These are phyloP conservation scores for Skeletonema tropicum DNA, from an alignment of 108 stramenopile species.

Conservation along the genomic window DNA sequence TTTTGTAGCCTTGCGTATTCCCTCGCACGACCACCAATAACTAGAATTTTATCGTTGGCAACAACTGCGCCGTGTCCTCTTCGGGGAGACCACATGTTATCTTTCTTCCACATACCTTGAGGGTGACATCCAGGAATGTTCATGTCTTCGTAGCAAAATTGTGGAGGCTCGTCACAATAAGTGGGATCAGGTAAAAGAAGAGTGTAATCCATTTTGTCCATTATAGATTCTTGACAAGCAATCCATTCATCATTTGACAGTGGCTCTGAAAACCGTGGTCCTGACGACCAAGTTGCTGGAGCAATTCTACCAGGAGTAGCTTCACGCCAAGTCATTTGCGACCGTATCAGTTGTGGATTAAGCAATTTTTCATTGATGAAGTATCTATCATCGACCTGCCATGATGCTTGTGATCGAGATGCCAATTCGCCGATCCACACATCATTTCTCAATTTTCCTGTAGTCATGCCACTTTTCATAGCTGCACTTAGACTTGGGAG, in stretches of 20 bases:
- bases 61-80: conserved; percentile 61
- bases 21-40: conserved; percentile 79
- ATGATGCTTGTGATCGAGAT: conserved; percentile 30
- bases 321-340: conserved; percentile 46
- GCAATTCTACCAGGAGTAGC: conserved; percentile 42
- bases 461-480: conserved; percentile 13
- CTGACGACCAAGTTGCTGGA: conserved; percentile 46
- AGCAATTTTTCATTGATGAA: conserved; percentile 13
- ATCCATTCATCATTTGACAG: conserved; percentile 80
- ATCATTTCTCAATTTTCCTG: conserved; percentile 56
- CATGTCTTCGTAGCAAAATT: conserved; percentile 33
- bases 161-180: conserved; percentile 34
- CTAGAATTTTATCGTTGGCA: conserved; percentile 54
- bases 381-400: conserved; percentile 45
- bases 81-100: conserved; percentile 84
- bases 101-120: conserved; percentile 52
- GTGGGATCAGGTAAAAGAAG: conserved; percentile 24
- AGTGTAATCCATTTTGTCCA: conserved; percentile 27
- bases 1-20: conserved; percentile 58
- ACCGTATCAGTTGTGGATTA: conserved; percentile 38
- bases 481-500: conserved; percentile 25
- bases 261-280: conserved; percentile 8
- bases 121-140: conserved; percentile 34
- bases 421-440: conserved; percentile 45
- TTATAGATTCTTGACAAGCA: conserved; percentile 62